Evolutionary conservation across 2,329 filamentous ascomycete genomes (phyloP).

Genomic region (Pseudomassariella vexata): DNA sequence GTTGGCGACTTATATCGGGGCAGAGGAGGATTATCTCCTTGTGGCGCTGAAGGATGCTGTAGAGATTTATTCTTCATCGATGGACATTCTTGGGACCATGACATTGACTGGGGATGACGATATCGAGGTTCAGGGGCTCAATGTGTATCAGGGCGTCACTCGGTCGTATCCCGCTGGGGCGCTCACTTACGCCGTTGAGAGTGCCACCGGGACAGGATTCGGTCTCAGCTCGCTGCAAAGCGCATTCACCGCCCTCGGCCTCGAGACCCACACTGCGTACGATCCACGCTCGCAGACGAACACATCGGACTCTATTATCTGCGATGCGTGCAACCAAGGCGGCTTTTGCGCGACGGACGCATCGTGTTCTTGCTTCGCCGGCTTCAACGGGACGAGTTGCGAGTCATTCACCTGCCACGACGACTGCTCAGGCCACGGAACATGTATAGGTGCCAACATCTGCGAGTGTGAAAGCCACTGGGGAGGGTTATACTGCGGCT

Average conservation of each 20-base stretch:
- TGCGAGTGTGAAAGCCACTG: constrained; percentile 36
- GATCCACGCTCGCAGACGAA: constrained; percentile 23
- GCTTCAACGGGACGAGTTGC: constrained; percentile 31
- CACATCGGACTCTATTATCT: constrained; percentile 23
- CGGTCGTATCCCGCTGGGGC: constrained; percentile 29
- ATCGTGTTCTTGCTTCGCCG: constrained; percentile 36
- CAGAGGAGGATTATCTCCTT: constrained; percentile 31
- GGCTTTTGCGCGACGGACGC: constrained; percentile 28
- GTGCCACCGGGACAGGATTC: constrained; percentile 31
- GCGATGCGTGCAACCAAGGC: constrained; percentile 26
- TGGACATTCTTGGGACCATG: constrained; percentile 29
- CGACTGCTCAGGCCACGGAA: constrained; percentile 34
- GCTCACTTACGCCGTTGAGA: constrained; percentile 34
- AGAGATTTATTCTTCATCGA: constrained; percentile 30
- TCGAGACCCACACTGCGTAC: constrained; percentile 31
- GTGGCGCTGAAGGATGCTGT: constrained; percentile 31
- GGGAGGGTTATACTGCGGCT: constrained; percentile 39
- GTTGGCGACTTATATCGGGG: constrained; percentile 32
- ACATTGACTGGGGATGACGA: constrained; percentile 31
- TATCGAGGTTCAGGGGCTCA: constrained; percentile 35
- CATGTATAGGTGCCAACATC: constrained; percentile 33
- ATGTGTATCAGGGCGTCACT: constrained; percentile 31
- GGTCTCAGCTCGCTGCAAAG: constrained; percentile 31
- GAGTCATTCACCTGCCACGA: constrained; percentile 29
- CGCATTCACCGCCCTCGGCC: constrained; percentile 23